Conservation (phyloP, 192 early-diverging fungal species). For the Mortierella claussenii region DNA sequence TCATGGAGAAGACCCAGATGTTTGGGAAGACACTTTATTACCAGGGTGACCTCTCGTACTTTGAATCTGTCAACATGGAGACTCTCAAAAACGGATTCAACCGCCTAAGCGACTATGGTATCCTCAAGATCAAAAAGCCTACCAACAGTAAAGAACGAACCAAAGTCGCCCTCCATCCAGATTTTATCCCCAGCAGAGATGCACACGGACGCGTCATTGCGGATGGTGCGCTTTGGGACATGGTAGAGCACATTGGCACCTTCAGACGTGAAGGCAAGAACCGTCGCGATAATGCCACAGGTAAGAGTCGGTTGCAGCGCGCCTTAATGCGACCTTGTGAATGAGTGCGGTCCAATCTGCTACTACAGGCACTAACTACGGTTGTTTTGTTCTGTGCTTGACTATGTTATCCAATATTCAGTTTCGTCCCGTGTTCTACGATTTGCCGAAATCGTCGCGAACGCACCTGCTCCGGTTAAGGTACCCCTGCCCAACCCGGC, state of each 20-base stretch:
- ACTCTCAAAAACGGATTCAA: slow-evolving; percentile 82
- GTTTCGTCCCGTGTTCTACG: slow-evolving; percentile 66
- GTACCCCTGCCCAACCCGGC: slow-evolving; percentile 45
- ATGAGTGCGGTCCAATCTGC: background rate
- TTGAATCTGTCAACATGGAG: slow-evolving; percentile 89
- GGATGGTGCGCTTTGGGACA: slow-evolving; percentile 76
- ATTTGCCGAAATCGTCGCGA: slow-evolving; percentile 67
- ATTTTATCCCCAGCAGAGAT: slow-evolving; percentile 57
- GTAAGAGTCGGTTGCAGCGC: slow-evolving; percentile 21
- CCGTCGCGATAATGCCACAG: slow-evolving; percentile 83
- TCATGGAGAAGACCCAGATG: slow-evolving; percentile 74
- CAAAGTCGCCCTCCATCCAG: slow-evolving; percentile 58
- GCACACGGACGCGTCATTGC: slow-evolving; percentile 61
- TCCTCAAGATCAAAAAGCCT: slow-evolving; percentile 65
- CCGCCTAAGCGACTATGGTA: slow-evolving; percentile 74
- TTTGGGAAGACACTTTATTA: slow-evolving; percentile 89
- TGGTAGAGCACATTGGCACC: slow-evolving; percentile 82
- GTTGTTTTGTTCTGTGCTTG: no score
- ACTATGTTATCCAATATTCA: no score
- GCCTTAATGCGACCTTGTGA: background rate
- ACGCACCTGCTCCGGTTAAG: slow-evolving; percentile 47
- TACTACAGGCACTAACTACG: no score
- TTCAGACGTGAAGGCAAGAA: slow-evolving; percentile 89
- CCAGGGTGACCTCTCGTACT: slow-evolving; percentile 78
- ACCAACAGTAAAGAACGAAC: slow-evolving; percentile 54